Evolutionary conservation across 2,329 filamentous ascomycete genomes (phyloP).

Genomic region (Anisogramma anomala): DNA sequence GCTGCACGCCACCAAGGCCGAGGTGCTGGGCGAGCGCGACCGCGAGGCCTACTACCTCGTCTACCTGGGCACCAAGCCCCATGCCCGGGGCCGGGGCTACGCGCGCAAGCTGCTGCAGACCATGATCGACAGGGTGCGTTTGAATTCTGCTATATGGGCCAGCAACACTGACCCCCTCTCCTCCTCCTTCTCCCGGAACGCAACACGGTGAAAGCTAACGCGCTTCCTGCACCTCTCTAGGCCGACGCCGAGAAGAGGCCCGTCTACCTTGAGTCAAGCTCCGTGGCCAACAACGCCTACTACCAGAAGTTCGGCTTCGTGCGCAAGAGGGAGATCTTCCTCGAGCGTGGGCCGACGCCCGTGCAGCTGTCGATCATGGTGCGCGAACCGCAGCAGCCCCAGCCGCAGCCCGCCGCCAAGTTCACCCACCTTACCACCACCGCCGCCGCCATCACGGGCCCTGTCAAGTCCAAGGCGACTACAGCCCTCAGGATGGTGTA

Average conservation of each 20-base stretch:
- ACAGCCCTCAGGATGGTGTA: slow-evolving; percentile 18
- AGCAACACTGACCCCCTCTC: too few species aligned
- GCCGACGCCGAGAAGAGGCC: slow-evolving; percentile 57
- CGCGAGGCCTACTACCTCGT: slow-evolving; percentile 68
- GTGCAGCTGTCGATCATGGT: slow-evolving; percentile 72
- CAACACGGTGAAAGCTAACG: too few species aligned
- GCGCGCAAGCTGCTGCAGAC: slow-evolving; percentile 59
- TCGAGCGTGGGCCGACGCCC: slow-evolving; percentile 46
- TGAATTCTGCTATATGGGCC: too few species aligned
- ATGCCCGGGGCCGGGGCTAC: slow-evolving; percentile 60
- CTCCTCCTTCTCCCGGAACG: too few species aligned
- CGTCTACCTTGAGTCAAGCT: slow-evolving; percentile 71
- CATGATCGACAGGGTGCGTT: slow-evolving; percentile 49
- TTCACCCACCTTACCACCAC: slow-evolving; percentile 19
- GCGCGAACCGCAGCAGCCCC: slow-evolving; percentile 47
- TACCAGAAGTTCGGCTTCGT: slow-evolving; percentile 69
- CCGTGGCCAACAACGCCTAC: slow-evolving; percentile 54
- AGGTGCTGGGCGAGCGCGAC: slow-evolving; percentile 56
- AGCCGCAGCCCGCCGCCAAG: slow-evolving; percentile 15
- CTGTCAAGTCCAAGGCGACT: slow-evolving; percentile 26
- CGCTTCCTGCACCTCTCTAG: slow-evolving; percentile 28
- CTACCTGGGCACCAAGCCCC: slow-evolving; percentile 66
- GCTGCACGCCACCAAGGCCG: slow-evolving; percentile 59
- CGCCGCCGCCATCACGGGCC: slow-evolving; percentile 22
- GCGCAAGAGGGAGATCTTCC: slow-evolving; percentile 48